These are phyloP conservation scores for Nicotiana tabacum DNA, from an alignment of 257 asterid species.

Conservation along the genomic window DNA sequence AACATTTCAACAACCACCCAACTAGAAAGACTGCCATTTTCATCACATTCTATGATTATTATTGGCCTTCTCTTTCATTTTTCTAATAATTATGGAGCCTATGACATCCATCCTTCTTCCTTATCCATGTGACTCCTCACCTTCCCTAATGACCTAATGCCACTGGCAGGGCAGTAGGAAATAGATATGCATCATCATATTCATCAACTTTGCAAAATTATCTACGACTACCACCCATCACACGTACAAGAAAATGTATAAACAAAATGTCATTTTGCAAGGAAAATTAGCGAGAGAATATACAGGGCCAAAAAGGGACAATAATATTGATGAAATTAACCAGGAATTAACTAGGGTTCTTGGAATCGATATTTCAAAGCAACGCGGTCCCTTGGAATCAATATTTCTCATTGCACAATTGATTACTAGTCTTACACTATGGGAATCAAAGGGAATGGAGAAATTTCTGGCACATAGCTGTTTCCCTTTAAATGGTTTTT, in stretches of 20 bases:
- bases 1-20: constrained; percentile 35
- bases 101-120: neutral
- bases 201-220: neutral
- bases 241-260: neutral
- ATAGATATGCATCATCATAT: neutral
- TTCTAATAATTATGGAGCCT: neutral
- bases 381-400: neutral
- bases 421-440: neutral
- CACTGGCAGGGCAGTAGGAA: neutral
- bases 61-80: constrained; percentile 1
- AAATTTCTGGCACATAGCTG: too few relatives aligned
- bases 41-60: constrained; percentile 8
- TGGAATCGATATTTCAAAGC: neutral
- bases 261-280: neutral
- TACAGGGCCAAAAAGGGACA: neutral
- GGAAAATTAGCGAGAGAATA: neutral
- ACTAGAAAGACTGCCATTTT: constrained; percentile 1
- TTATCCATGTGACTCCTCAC: constrained; percentile 18
- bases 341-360: neutral
- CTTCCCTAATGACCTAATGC: constrained; percentile 1
- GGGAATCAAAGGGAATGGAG: neutral
- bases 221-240: neutral
- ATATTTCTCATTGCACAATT: neutral
- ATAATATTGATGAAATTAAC: neutral
- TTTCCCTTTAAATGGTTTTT: too few relatives aligned